Evolutionary conservation across 2,329 filamentous ascomycete species (phyloP), one percentile per base, ranked within the genome.

Genomic region (Tolypocladium tundrense): DNA sequence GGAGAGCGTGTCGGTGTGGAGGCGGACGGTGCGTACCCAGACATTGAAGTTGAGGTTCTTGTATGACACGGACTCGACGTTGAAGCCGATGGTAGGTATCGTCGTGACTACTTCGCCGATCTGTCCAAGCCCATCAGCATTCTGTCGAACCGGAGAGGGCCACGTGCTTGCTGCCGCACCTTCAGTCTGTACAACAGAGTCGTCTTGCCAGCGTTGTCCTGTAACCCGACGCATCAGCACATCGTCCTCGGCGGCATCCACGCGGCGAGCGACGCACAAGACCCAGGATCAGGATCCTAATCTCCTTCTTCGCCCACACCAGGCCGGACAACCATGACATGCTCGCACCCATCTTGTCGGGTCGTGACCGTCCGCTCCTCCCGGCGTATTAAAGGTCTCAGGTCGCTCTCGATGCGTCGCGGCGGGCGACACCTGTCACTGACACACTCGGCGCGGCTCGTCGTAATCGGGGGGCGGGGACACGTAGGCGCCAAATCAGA

Each of bases 121-220:
- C 91, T 97, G 60, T 61, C 16, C 10, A 48, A 10, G 10, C 8
- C 50, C 33, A 41, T 27, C 52, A 60, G 51, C 10, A 16, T 48
- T 27, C 13, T 21, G 16, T 37, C 39, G 39, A 21, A 16, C 6
- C 16, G 8, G 13, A 33, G 31, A 37, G 35, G 33, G 41, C 37
- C 24, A 42, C 31, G 54, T 48, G 40, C 69, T 62, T 13, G 35
- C 33, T 13, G 33, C 14, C 57, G 37, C 60, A 95, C 91, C 88
- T 97, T 97, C 66, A 99, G 79, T 75, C 93, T 88, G 79, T 99
- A 99, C 59, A 99, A 80, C 60, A 99, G 81, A 39, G 94, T 99
- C 50, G 94, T 99, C 79, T 99, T 99, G 73, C 94, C 94, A 53
- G 94, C 94, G 75, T 97, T 97, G 75, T 99, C 94, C 91, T 97